These are phyloP conservation scores for Botrytis sinoallii DNA, from an alignment of 2,329 filamentous ascomycete genomes.

Conservation along the genomic window DNA sequence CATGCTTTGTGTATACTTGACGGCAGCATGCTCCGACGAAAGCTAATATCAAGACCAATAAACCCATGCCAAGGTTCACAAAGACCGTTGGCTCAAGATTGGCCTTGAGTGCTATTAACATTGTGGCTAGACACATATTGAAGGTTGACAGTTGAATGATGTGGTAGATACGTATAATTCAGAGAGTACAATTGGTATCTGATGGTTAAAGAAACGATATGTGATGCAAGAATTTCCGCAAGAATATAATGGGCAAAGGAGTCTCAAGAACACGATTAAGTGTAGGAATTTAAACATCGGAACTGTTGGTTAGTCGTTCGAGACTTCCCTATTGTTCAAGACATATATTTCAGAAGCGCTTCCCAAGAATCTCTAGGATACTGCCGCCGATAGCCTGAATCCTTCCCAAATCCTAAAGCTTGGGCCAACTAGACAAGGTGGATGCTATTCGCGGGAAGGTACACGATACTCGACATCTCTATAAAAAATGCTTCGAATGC, in stretches of 20 bases:
- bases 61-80: slow-evolving; percentile 4
- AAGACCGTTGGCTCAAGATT: slow-evolving; percentile 1
- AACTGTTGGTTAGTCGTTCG: not conserved
- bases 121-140: slow-evolving; percentile 11
- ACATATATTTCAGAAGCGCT: not conserved
- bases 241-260: not conserved
- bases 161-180: not conserved
- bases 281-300: not conserved
- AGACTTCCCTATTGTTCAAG: not conserved
- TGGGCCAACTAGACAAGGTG: not conserved
- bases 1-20: not conserved
- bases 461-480: not conserved
- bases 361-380: not conserved
- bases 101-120: not conserved
- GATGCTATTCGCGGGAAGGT: not conserved
- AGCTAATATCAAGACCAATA: slow-evolving; percentile 11
- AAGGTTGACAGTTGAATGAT: not conserved
- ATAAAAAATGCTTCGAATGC: not conserved
- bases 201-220: not conserved
- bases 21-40: slow-evolving; percentile 1
- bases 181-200: not conserved
- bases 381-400: not conserved
- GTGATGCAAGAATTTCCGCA: not conserved
- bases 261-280: not conserved
- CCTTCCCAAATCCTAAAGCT: slow-evolving; percentile 1